These are phyloP conservation scores for Lasiodiplodia theobromae DNA, from an alignment of 2,329 filamentous ascomycete genomes.

Conservation along the genomic window DNA sequence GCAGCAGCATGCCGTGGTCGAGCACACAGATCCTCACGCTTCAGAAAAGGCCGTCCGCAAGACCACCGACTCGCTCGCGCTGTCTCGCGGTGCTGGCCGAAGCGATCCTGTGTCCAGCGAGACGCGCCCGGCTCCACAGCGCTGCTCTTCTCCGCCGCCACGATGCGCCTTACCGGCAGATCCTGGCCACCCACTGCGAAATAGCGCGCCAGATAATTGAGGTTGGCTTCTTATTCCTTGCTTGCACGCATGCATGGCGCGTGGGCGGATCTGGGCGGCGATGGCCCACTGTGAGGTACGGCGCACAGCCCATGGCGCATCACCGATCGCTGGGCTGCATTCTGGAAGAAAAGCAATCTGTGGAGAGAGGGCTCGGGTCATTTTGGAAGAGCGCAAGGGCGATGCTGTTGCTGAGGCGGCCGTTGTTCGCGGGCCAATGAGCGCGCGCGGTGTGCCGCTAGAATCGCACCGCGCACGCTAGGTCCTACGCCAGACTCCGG, in stretches of 20 bases:
- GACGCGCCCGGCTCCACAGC: slow-evolving; percentile 10
- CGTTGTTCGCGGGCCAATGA: background rate
- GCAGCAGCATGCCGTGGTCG: background rate
- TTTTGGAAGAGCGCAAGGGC: background rate
- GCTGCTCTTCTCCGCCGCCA: slow-evolving; percentile 12
- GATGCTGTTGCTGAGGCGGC: background rate
- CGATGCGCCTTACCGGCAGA: slow-evolving; percentile 14
- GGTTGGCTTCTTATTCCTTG: slow-evolving; percentile 3
- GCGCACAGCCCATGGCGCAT: slow-evolving; percentile 12
- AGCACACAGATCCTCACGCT: background rate
- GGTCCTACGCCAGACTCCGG: background rate
- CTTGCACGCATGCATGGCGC: slow-evolving; percentile 23
- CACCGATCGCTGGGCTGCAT: slow-evolving; percentile 19
- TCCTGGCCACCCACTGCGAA: slow-evolving; percentile 18
- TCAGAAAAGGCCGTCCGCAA: background rate
- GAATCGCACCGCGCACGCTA: slow-evolving; percentile 2
- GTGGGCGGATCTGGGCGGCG: slow-evolving; percentile 12
- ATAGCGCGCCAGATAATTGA: slow-evolving; percentile 21
- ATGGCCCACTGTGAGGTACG: slow-evolving; percentile 23
- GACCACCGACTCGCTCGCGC: background rate
- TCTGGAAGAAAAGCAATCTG: slow-evolving; percentile 25
- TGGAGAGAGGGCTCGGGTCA: slow-evolving; percentile 17
- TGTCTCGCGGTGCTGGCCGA: background rate
- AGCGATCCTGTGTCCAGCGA: background rate
- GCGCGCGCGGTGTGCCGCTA: background rate